These are phyloP conservation scores for Rhodotorula toruloides DNA, from an alignment of 768 basidiomycete species.

Conservation along the genomic window DNA sequence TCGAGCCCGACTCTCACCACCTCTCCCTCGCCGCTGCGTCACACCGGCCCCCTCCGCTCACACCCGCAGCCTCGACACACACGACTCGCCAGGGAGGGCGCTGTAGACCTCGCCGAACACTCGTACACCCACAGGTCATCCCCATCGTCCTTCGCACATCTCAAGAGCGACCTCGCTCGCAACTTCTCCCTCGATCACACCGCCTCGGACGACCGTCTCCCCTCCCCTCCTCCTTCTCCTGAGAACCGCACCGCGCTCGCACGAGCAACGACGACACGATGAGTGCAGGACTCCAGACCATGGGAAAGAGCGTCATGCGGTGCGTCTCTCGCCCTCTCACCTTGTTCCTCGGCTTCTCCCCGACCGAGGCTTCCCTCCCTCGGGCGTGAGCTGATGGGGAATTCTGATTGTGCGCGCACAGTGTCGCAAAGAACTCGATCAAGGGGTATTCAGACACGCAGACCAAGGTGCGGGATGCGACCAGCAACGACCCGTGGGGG, in stretches of 20 bases:
- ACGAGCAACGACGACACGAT: background rate
- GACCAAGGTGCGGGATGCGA: slow-evolving; percentile 76
- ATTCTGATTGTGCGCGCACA: background rate
- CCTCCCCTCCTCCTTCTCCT: background rate
- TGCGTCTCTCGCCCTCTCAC: background rate
- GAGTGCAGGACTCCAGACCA: slow-evolving; percentile 23
- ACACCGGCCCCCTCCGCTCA: no score
- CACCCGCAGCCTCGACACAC: no score
- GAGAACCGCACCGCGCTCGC: background rate
- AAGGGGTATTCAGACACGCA: slow-evolving; percentile 83
- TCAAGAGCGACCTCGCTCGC: no score
- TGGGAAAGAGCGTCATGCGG: slow-evolving; percentile 40
- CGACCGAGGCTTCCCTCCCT: background rate
- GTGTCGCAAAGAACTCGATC: slow-evolving; percentile 41
- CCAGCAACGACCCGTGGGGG: slow-evolving; percentile 75
- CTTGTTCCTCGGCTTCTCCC: background rate
- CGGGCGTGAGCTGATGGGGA: no score
- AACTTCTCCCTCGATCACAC: no score
- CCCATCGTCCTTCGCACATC: no score
- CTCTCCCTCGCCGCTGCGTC: no score
- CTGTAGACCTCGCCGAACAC: no score
- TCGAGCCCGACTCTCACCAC: no score
- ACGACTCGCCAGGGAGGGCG: no score
- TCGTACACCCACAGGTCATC: no score
- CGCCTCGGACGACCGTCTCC: background rate